Evolutionary conservation across 108 stramenopile genomes (phyloP).

Genomic region (Mayamaea pseudoterrestris): DNA sequence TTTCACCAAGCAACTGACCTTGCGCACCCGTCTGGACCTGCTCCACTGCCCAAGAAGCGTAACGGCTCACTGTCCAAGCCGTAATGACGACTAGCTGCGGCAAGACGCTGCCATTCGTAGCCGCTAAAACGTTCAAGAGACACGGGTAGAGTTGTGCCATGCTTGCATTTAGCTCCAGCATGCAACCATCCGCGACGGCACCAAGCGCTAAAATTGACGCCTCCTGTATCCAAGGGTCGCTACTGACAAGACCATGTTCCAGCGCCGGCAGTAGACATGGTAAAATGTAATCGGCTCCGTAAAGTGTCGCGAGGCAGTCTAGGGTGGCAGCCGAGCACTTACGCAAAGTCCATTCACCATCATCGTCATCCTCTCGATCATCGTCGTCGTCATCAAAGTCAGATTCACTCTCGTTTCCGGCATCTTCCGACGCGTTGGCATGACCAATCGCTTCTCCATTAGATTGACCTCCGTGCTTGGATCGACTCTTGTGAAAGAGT

Average conservation of each 20-base stretch:
- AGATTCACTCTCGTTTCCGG: conserved; percentile 25
- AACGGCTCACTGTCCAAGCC: conserved; percentile 80
- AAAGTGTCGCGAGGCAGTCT: conserved; percentile 63
- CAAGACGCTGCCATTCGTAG: conserved; percentile 13
- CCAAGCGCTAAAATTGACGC: conserved; percentile 83
- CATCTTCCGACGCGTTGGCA: conserved; percentile 24
- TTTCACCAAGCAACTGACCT: conserved; percentile 44
- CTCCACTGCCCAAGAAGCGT: conserved; percentile 68
- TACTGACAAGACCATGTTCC: conserved; percentile 49
- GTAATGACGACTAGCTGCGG: conserved; percentile 79
- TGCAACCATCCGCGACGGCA: conserved; percentile 81
- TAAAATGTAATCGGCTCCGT: conserved; percentile 49
- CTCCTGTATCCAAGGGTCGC: conserved; percentile 76
- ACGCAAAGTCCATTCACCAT: conserved; percentile 80
- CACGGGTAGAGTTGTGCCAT: conserved; percentile 72
- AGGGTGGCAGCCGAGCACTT: conserved; percentile 81
- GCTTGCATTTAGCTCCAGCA: conserved; percentile 57
- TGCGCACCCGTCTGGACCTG: conserved; percentile 53
- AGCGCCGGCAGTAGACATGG: conserved; percentile 69
- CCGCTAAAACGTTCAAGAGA: conserved; percentile 51
- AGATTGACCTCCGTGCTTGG: conserved; percentile 26
- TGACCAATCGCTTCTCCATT: conserved; percentile 6
- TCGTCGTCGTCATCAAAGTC: conserved; percentile 64
- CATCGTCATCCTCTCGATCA: conserved; percentile 49
- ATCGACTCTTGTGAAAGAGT: conserved; percentile 58